Percentiles rank a stretch among this genome's conserved stretches.
phyloP scores from a whole-genome alignment of 2,329 filamentous ascomycete genomes.

The Colletotrichum lupini region DNA sequence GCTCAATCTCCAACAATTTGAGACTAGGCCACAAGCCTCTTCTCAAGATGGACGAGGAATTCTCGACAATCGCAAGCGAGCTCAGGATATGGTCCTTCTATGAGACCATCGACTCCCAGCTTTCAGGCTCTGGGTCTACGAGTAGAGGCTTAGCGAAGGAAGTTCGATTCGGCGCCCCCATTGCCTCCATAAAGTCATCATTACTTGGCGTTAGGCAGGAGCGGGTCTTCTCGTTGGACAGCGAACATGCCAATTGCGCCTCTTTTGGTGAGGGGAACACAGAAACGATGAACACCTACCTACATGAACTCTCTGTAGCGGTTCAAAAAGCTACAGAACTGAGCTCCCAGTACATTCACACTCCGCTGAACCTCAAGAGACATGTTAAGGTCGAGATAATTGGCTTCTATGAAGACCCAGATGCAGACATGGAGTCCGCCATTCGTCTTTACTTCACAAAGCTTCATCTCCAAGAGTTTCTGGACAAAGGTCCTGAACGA shows the following conservation, averaged over 20 bases:
- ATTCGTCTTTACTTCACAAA: constrained; percentile 64
- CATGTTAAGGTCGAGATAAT: constrained; percentile 67
- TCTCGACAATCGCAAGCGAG: constrained; percentile 66
- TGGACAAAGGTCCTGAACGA: constrained; percentile 64
- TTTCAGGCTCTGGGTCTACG: constrained; percentile 55
- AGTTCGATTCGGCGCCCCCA: constrained; percentile 68
- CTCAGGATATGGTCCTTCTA: constrained; percentile 72
- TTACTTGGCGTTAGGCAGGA: constrained; percentile 63
- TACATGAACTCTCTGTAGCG: constrained; percentile 48
- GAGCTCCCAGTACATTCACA: constrained; percentile 50
- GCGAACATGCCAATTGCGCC: constrained; percentile 65
- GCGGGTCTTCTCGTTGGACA: constrained; percentile 63
- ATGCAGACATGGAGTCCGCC: constrained; percentile 48
- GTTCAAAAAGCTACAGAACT: constrained; percentile 50
- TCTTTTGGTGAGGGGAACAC: constrained; percentile 63
- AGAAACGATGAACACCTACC: constrained; percentile 52
- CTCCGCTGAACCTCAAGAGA: constrained; percentile 59
- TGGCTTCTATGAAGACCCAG: constrained; percentile 69
- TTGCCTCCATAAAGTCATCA: constrained; percentile 67
- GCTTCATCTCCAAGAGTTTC: constrained; percentile 63
- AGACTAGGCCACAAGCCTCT: constrained; percentile 62
- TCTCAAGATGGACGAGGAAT: constrained; percentile 63
- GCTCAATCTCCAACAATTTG: constrained; percentile 61
- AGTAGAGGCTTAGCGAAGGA: constrained; percentile 49
- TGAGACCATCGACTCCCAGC: constrained; percentile 69